Percentiles rank a stretch among this genome's conserved stretches.
These are phyloP conservation scores for Salisapilia sapeloensis DNA, from an alignment of 352 stramenopile species.

Conservation along the genomic window DNA sequence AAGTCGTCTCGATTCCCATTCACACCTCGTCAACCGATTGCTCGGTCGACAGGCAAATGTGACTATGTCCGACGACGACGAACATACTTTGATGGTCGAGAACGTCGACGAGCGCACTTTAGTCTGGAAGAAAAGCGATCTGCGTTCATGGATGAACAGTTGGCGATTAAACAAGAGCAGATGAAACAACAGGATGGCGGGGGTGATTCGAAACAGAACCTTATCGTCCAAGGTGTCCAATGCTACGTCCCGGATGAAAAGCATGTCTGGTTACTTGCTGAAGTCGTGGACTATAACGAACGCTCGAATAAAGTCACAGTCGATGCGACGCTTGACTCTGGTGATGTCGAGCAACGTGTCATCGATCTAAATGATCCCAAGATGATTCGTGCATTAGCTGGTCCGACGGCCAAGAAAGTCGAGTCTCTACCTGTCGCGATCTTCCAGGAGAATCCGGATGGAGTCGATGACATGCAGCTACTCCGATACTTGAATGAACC, in stretches of 20 bases:
- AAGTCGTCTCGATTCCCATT: slow-evolving; percentile 19
- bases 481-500: slow-evolving; percentile 86
- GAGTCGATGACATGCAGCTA: slow-evolving; percentile 76
- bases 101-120: slow-evolving; percentile 30
- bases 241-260: slow-evolving; percentile 82
- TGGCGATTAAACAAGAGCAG: slow-evolving; percentile 68
- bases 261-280: slow-evolving; percentile 68
- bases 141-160: slow-evolving; percentile 69
- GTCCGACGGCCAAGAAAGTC: slow-evolving; percentile 54
- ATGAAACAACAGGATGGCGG: slow-evolving; percentile 35
- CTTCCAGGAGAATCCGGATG: slow-evolving; percentile 50
- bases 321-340: slow-evolving; percentile 42
- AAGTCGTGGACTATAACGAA: slow-evolving; percentile 75
- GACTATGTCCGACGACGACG: slow-evolving; percentile 63
- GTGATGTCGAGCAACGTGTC: slow-evolving; percentile 42
- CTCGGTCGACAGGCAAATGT: slow-evolving; percentile 40
- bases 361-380: slow-evolving; percentile 75
- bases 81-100: slow-evolving; percentile 40
- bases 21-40: slow-evolving; percentile 22
- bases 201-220: slow-evolving; percentile 49
- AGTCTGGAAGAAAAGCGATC: slow-evolving; percentile 73
- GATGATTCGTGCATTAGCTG: slow-evolving; percentile 63
- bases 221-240: slow-evolving; percentile 76
- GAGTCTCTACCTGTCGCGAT: slow-evolving; percentile 75
- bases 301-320: slow-evolving; percentile 68